Percentiles rank a stretch among this genome's conserved stretches.
Evolutionary conservation across 2,329 filamentous ascomycete genomes (phyloP).

Genomic region (Phoma sp.): DNA sequence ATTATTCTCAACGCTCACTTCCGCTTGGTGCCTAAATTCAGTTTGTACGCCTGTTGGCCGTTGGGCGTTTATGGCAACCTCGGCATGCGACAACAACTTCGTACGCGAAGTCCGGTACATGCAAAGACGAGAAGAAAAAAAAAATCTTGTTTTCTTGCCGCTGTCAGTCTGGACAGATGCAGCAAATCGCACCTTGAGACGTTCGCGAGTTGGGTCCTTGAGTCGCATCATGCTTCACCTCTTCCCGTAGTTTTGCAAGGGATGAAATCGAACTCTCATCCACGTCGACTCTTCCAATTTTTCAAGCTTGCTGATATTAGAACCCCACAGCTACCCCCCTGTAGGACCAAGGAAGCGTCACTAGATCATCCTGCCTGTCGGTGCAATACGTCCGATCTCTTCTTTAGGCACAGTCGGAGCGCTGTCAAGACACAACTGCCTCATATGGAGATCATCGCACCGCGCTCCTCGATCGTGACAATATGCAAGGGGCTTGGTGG

Average conservation of each 20-base stretch:
- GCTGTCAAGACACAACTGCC: not conserved
- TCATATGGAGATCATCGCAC: not conserved
- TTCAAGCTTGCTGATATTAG: not conserved
- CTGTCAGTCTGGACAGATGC: not conserved
- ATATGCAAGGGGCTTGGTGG: not conserved
- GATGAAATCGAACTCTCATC: not conserved
- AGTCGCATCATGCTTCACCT: not conserved
- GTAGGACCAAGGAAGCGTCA: not conserved
- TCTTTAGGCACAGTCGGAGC: not conserved
- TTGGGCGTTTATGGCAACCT: not conserved
- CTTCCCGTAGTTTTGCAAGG: not conserved
- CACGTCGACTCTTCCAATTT: not conserved
- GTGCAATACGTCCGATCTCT: not conserved
- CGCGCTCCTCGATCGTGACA: not conserved
- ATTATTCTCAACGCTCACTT: constrained; percentile 14
- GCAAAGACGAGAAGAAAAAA: not conserved
- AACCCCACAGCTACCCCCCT: not conserved
- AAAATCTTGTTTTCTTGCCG: no score
- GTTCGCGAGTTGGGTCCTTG: not conserved
- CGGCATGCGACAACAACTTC: not conserved
- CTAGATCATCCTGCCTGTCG: constrained; percentile 4
- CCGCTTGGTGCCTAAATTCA: constrained; percentile 3
- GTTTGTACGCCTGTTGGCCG: not conserved
- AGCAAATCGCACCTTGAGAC: not conserved
- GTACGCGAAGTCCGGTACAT: not conserved